These are phyloP conservation scores for Acanthamoeba rhysodes DNA, from an alignment of 208 protist species.

Conservation along the genomic window DNA sequence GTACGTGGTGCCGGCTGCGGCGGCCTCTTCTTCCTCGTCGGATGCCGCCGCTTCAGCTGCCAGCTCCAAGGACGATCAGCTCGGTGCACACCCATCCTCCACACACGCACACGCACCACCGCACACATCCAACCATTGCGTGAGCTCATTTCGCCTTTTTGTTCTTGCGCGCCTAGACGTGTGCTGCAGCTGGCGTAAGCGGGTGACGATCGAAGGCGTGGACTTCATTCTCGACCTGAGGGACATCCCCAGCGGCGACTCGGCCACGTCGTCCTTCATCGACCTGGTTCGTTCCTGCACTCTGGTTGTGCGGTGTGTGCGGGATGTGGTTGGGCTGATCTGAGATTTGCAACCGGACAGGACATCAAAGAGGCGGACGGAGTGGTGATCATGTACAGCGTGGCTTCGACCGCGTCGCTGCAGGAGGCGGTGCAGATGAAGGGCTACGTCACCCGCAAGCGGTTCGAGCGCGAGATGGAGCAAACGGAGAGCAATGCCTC, in stretches of 20 bases:
- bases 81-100: not conserved
- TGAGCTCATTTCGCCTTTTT: not conserved
- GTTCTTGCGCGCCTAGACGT: not conserved
- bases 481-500: not conserved
- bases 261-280: not conserved
- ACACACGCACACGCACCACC: too few species aligned
- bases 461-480: constrained; percentile 19
- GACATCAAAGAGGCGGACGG: constrained; percentile 58
- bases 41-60: not conserved
- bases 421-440: constrained; percentile 50
- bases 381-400: constrained; percentile 69
- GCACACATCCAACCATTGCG: not conserved
- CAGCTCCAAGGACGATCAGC: not conserved
- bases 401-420: not conserved
- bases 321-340: not conserved
- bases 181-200: constrained; percentile 48
- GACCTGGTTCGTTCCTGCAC: not conserved
- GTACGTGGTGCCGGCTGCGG: not conserved
- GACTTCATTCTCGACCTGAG: constrained; percentile 31
- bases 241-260: constrained; percentile 34
- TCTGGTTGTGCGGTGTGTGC: too few species aligned
- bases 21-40: not conserved
- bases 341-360: not conserved
- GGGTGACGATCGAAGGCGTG: constrained; percentile 24
- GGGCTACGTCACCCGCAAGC: constrained; percentile 43